Conservation (phyloP, 2,329 filamentous ascomycete species). For the Metarhizium brunneum region DNA sequence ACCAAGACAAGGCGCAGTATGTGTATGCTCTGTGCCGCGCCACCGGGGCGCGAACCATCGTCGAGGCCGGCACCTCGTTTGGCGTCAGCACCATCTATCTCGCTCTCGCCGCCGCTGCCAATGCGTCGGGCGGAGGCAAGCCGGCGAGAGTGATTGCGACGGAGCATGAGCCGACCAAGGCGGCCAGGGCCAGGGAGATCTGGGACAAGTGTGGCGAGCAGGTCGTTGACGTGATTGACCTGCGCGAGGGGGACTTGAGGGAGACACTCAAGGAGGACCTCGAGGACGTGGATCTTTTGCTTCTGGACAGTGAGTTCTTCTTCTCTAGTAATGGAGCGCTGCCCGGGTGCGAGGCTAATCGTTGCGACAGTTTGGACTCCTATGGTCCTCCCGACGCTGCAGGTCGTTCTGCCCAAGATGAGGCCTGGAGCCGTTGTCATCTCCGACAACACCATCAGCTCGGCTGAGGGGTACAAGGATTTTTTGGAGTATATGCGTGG, state of each 20-base stretch:
- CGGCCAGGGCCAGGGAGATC: constrained; percentile 38
- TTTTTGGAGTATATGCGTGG: constrained; percentile 35
- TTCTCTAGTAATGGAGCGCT: too few species aligned
- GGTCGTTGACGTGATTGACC: constrained; percentile 42
- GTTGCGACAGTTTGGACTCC: constrained; percentile 42
- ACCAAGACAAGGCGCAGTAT: constrained; percentile 47
- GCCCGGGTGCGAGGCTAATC: not conserved
- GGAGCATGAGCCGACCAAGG: constrained; percentile 49
- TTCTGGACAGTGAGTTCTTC: constrained; percentile 50
- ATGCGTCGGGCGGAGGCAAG: constrained; percentile 15
- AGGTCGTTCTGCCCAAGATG: constrained; percentile 36
- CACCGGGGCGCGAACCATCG: constrained; percentile 40
- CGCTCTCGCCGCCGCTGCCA: constrained; percentile 46
- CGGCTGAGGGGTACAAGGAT: constrained; percentile 34
- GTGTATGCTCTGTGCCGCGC: constrained; percentile 44
- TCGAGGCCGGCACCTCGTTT: constrained; percentile 54
- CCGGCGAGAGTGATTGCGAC: constrained; percentile 43
- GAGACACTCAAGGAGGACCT: constrained; percentile 38
- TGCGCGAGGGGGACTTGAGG: constrained; percentile 47
- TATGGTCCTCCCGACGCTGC: constrained; percentile 43
- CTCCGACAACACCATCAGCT: constrained; percentile 36
- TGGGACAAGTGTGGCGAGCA: constrained; percentile 43
- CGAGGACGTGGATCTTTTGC: constrained; percentile 42
- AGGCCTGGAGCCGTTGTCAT: constrained; percentile 38
- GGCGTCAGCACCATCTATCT: constrained; percentile 57